These are phyloP conservation scores for Rosa persica DNA, from an alignment of 306 rosid species.

Conservation along the genomic window DNA sequence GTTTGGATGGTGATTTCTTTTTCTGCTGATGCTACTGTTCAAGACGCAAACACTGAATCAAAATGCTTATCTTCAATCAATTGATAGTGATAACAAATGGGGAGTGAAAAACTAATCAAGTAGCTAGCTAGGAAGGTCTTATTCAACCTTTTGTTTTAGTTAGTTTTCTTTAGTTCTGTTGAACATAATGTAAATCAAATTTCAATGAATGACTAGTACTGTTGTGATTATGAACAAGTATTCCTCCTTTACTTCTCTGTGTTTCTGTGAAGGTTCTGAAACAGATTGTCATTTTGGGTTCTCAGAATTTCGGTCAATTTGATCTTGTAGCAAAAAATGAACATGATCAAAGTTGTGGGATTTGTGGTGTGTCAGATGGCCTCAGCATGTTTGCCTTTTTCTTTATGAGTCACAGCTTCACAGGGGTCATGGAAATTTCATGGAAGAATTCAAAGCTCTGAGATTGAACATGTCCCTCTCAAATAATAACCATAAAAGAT, in stretches of 20 bases:
- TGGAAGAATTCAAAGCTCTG: conserved; percentile 48
- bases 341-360: conserved; percentile 2
- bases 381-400: conserved; percentile 39
- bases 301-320: conserved; percentile 24
- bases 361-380: conserved; percentile 25
- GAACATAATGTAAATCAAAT: conserved; percentile 24
- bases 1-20: conserved; percentile 40
- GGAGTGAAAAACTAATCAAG: background rate
- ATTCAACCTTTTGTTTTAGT: background rate
- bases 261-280: conserved; percentile 17
- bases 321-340: background rate
- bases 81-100: background rate
- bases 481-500: conserved; percentile 42
- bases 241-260: background rate
- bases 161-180: background rate
- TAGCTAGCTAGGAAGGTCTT: conserved; percentile 6
- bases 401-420: conserved; percentile 13
- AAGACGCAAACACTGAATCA: conserved; percentile 34
- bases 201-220: conserved; percentile 9
- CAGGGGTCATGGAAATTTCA: conserved; percentile 62
- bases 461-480: conserved; percentile 39
- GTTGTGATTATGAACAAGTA: background rate
- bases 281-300: conserved; percentile 34
- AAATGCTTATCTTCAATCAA: conserved; percentile 20
- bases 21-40: conserved; percentile 35